Conservation (phyloP, 345 rosid species). For the Firmiana major region DNA sequence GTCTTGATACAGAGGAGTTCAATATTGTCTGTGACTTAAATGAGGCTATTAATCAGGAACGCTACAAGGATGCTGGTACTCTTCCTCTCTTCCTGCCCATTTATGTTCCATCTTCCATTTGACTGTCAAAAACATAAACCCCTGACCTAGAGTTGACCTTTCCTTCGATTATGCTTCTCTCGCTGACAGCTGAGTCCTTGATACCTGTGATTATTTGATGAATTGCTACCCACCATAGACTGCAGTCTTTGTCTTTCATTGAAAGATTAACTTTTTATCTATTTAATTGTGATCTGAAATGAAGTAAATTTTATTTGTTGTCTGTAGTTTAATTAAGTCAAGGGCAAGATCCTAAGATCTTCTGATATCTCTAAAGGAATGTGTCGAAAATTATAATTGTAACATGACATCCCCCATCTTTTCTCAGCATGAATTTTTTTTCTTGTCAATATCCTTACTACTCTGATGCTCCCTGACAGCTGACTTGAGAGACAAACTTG, state of each 20-base stretch:
- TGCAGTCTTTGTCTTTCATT: neutral
- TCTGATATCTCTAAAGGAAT: neutral
- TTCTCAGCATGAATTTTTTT: neutral
- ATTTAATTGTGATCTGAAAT: neutral
- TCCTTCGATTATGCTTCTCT: neutral
- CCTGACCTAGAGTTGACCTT: neutral
- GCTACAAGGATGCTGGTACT: slow-evolving; percentile 86
- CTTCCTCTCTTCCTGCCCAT: too few species aligned
- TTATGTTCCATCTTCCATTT: too few species aligned
- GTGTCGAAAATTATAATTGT: neutral
- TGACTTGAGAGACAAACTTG: slow-evolving; percentile 92
- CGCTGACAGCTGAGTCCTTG: neutral
- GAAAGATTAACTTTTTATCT: neutral
- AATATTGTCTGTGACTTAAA: slow-evolving; percentile 72
- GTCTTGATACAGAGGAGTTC: slow-evolving; percentile 86
- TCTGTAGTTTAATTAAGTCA: neutral
- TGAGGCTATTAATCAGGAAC: slow-evolving; percentile 79
- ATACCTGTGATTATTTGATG: neutral
- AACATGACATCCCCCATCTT: neutral
- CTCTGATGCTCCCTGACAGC: slow-evolving; percentile 42
- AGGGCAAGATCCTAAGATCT: neutral
- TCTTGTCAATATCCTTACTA: neutral
- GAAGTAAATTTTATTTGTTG: neutral
- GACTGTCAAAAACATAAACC: neutral
- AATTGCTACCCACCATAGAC: neutral